phyloP scores from a whole-genome alignment of 2,329 filamentous ascomycete species.

The Hymenoscyphus albidus region DNA sequence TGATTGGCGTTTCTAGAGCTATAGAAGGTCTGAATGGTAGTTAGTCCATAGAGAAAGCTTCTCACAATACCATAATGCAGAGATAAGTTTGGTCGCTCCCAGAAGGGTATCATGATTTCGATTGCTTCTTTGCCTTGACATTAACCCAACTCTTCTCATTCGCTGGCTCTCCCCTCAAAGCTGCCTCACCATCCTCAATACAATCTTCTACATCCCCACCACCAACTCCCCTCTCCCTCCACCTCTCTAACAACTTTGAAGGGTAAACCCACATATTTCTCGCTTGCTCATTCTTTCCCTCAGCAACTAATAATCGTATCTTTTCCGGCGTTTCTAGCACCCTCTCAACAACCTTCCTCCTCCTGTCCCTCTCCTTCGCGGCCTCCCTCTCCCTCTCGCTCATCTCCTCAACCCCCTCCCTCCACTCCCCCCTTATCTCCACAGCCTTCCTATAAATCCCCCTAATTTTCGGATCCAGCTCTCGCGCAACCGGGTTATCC shows the following conservation, averaged over 20 bases:
- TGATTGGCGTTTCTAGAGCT: background rate
- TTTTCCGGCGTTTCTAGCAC: constrained; percentile 36
- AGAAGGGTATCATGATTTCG: constrained; percentile 19
- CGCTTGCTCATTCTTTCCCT: constrained; percentile 61
- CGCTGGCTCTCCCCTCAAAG: constrained; percentile 30
- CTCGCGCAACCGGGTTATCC: constrained; percentile 66
- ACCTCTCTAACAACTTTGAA: constrained; percentile 28
- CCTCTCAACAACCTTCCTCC: constrained; percentile 22
- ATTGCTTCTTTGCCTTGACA: constrained; percentile 15
- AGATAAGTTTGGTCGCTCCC: background rate
- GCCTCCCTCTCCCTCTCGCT: constrained; percentile 55
- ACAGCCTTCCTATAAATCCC: constrained; percentile 57
- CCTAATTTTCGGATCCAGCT: constrained; percentile 68
- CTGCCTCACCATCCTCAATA: constrained; percentile 36
- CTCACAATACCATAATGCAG: background rate
- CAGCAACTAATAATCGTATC: constrained; percentile 53
- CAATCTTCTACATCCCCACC: constrained; percentile 33
- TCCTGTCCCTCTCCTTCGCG: constrained; percentile 52
- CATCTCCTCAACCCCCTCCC: constrained; percentile 45
- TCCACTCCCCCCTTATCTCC: constrained; percentile 29
- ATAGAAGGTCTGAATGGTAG: background rate
- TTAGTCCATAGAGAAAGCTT: background rate
- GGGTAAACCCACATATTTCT: constrained; percentile 39
- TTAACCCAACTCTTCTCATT: constrained; percentile 26
- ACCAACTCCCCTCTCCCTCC: constrained; percentile 34